Conservation (phyloP, 2,329 filamentous ascomycete genomes). For the Epichloe hybrida region DNA sequence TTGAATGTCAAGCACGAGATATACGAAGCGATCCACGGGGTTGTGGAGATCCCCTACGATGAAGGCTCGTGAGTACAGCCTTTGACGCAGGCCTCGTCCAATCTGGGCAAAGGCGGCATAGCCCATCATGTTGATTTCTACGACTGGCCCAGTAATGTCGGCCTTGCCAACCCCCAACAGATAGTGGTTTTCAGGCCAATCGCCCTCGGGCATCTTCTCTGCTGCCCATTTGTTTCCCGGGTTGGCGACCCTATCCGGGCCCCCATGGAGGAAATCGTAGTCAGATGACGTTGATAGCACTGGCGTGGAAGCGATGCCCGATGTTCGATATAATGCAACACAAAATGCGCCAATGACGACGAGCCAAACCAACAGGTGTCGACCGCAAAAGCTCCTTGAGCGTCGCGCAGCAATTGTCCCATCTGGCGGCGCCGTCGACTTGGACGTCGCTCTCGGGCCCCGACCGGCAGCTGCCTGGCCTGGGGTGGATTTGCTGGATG, state of each 20-base stretch:
- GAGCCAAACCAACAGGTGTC: conserved; percentile 6
- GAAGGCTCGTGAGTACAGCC: conserved; percentile 76
- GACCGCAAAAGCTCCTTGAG: conserved; percentile 1
- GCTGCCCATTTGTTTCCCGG: conserved; percentile 7
- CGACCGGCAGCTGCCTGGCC: neutral
- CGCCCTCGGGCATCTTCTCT: conserved; percentile 5
- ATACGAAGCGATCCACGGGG: conserved; percentile 61
- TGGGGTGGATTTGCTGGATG: neutral
- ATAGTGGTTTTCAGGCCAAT: conserved; percentile 19
- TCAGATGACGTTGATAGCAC: conserved; percentile 7
- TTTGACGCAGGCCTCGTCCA: conserved; percentile 72
- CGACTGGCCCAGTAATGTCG: conserved; percentile 56
- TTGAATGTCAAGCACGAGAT: conserved; percentile 74
- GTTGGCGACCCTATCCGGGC: conserved; percentile 1
- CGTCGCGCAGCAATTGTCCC: neutral
- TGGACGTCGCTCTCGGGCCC: conserved; percentile 1
- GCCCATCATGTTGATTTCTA: conserved; percentile 82
- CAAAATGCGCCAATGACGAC: conserved; percentile 6
- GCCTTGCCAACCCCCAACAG: conserved; percentile 39
- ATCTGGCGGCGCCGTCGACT: neutral
- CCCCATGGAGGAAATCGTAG: conserved; percentile 2
- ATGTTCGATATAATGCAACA: conserved; percentile 8
- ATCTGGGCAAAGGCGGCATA: conserved; percentile 69
- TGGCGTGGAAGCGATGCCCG: conserved; percentile 7
- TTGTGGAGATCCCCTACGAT: conserved; percentile 59